These are phyloP conservation scores for Auricularia heimuer DNA, from an alignment of 768 basidiomycete genomes.

Conservation along the genomic window DNA sequence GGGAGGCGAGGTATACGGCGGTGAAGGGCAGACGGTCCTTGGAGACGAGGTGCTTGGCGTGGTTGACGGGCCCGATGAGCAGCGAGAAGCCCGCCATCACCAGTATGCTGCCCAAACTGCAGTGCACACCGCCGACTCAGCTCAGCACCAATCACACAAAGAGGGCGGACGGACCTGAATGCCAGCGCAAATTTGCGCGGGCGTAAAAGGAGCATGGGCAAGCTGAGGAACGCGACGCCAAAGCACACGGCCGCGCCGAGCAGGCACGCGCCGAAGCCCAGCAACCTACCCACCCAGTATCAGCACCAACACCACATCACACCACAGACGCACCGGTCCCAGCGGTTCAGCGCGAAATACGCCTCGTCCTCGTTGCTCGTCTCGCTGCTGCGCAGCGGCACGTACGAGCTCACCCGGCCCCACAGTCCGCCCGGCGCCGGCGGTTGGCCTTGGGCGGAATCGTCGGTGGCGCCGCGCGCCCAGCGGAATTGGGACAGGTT, in stretches of 20 bases:
- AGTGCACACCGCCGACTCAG: too few species aligned
- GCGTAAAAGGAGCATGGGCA: constrained; percentile 60
- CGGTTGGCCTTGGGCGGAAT: constrained; percentile 34
- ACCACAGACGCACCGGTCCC: constrained; percentile 62
- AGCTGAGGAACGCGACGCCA: constrained; percentile 77
- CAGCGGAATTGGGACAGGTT: constrained; percentile 83
- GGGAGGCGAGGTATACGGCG: constrained; percentile 67
- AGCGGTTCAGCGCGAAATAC: constrained; percentile 83
- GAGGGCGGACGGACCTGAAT: constrained; percentile 33
- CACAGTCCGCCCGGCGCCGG: constrained; percentile 19
- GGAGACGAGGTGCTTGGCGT: constrained; percentile 74
- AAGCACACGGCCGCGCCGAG: constrained; percentile 91
- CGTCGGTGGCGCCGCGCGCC: constrained; percentile 63
- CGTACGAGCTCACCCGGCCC: constrained; percentile 44
- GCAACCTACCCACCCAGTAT: constrained; percentile 38
- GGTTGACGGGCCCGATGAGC: constrained; percentile 2
- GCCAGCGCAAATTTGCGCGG: constrained; percentile 83
- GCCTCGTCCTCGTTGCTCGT: constrained; percentile 92
- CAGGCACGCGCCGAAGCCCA: constrained; percentile 86
- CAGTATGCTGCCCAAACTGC: constrained; percentile 68
- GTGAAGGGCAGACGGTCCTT: constrained; percentile 81
- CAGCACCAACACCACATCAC: neutral
- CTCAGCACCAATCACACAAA: too few species aligned
- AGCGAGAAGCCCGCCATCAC: constrained; percentile 85
- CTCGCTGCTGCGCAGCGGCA: constrained; percentile 76